Evolutionary conservation across 805 yeast species (phyloP).

Genomic region (Suhomyces prunicola): DNA sequence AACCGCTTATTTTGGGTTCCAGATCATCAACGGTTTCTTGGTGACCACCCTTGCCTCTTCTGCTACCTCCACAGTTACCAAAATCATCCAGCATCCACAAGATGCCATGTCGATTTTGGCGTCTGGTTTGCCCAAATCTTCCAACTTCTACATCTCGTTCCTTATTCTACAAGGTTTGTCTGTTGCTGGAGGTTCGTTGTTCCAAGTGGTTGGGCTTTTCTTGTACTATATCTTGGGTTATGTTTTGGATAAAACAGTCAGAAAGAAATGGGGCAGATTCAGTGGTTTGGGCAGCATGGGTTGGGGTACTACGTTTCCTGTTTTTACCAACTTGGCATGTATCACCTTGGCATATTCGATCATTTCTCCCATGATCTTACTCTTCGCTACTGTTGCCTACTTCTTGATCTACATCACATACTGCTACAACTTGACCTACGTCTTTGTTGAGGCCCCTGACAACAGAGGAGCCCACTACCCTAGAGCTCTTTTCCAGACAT

Average conservation of each 20-base stretch:
- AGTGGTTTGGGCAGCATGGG: constrained; percentile 47
- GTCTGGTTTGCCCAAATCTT: constrained; percentile 77
- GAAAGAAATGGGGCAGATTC: constrained; percentile 66
- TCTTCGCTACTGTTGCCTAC: constrained; percentile 72
- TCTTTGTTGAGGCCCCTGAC: constrained; percentile 64
- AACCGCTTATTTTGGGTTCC: constrained; percentile 85
- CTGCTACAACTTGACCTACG: constrained; percentile 73
- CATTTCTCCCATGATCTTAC: constrained; percentile 77
- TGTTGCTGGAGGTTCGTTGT: constrained; percentile 68
- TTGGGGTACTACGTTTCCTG: constrained; percentile 82
- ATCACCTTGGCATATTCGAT: constrained; percentile 65
- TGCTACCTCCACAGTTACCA: constrained; percentile 73
- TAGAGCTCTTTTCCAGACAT: constrained; percentile 81
- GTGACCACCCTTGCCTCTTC: constrained; percentile 83
- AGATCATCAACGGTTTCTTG: constrained; percentile 83
- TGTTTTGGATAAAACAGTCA: constrained; percentile 58
- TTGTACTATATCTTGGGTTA: constrained; percentile 57
- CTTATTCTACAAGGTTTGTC: constrained; percentile 79
- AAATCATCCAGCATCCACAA: constrained; percentile 62
- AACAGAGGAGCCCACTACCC: constrained; percentile 83
- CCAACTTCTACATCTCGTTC: constrained; percentile 85
- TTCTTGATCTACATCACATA: constrained; percentile 71
- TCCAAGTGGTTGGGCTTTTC: constrained; percentile 63
- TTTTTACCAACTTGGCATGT: constrained; percentile 66
- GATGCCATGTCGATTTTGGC: constrained; percentile 75